A percentile compares a stretch with the other conserved stretches of the same genome.
phyloP scores from a whole-genome alignment of 345 rosid genomes.

The Salix brachista region DNA sequence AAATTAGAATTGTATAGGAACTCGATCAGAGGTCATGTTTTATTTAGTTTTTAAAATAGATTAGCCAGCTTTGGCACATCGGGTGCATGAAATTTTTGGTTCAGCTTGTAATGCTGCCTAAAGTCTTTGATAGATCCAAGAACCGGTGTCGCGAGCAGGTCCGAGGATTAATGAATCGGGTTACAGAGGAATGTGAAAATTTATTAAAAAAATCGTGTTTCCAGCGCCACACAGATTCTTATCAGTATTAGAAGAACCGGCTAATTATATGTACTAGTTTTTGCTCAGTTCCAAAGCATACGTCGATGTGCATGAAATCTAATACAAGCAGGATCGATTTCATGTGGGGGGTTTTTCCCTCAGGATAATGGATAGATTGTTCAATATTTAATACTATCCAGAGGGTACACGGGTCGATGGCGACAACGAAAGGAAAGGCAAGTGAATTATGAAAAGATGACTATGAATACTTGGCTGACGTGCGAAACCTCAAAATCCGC shows the following conservation, averaged over 20 bases:
- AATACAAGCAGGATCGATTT: slow-evolving; percentile 43
- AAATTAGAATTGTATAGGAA: not conserved
- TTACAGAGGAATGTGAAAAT: slow-evolving; percentile 14
- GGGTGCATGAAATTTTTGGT: not conserved
- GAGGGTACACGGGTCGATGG: slow-evolving; percentile 21
- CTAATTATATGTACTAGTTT: slow-evolving; percentile 10
- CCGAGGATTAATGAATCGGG: slow-evolving; percentile 17
- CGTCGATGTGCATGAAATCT: slow-evolving; percentile 54
- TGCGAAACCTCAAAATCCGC: not conserved
- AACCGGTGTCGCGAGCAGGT: slow-evolving; percentile 6
- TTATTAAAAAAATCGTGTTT: not conserved
- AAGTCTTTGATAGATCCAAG: slow-evolving; percentile 23
- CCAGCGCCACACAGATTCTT: slow-evolving; percentile 7
- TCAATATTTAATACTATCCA: not conserved
- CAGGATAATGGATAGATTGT: slow-evolving; percentile 28
- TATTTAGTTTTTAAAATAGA: not conserved
- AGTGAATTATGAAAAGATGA: not conserved
- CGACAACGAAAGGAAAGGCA: slow-evolving; percentile 13
- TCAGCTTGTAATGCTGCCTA: not conserved
- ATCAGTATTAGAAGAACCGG: slow-evolving; percentile 13
- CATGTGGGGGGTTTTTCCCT: slow-evolving; percentile 44
- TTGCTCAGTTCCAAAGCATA: slow-evolving; percentile 22
- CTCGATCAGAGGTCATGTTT: not conserved
- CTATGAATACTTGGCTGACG: not conserved
- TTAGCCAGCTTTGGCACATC: not conserved